Conservation (phyloP, 352 stramenopile genomes). For the Phytophthora megakarya region DNA sequence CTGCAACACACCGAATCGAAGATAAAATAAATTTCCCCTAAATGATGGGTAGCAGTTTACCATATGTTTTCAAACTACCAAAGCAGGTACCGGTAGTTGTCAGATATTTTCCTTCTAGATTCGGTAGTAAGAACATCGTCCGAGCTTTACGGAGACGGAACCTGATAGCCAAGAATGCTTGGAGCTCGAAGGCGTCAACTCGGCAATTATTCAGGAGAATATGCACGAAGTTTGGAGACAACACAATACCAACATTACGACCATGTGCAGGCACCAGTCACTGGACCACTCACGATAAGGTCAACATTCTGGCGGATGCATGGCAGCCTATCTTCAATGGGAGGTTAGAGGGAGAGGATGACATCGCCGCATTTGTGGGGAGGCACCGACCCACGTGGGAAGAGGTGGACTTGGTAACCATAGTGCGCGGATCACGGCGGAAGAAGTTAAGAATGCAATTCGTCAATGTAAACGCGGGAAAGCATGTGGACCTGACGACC, state of each 20-base stretch:
- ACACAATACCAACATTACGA: neutral
- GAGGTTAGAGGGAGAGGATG: no score
- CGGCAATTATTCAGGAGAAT: neutral
- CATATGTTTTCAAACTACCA: no score
- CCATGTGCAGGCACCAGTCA: neutral
- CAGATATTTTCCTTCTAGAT: no score
- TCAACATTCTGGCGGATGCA: neutral
- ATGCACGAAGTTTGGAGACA: neutral
- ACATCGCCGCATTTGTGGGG: neutral
- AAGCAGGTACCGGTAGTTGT: no score
- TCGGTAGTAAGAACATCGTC: no score
- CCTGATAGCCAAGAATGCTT: neutral
- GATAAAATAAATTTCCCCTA: no score
- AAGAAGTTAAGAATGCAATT: slow-evolving; percentile 1
- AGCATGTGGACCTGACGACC: neutral
- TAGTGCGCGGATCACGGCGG: neutral
- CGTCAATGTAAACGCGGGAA: neutral
- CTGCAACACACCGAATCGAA: no score
- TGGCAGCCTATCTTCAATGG: neutral
- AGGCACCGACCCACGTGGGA: neutral
- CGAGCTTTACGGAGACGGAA: no score
- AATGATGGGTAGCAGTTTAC: no score
- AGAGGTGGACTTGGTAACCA: neutral
- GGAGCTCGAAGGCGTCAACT: neutral
- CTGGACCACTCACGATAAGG: neutral